These are phyloP conservation scores for Magnusiomyces clavatus DNA, from an alignment of 1,139 yeast species.

Conservation along the genomic window DNA sequence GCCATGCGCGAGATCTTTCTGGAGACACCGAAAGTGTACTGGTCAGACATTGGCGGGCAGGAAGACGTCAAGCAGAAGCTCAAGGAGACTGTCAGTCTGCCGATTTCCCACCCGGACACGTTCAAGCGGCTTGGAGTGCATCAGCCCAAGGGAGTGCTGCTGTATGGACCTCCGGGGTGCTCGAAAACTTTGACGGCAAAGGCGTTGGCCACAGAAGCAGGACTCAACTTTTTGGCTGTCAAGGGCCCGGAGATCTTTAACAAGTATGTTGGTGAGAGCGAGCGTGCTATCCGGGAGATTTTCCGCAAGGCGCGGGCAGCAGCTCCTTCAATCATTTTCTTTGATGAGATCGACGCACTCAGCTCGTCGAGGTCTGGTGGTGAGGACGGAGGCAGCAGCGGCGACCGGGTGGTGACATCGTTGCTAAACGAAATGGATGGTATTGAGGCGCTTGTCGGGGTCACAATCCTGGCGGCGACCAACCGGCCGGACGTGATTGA, in stretches of 20 bases:
- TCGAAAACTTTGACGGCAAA: conserved; percentile 91
- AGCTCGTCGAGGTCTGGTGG: conserved; percentile 65
- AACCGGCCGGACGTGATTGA: conserved; percentile 91
- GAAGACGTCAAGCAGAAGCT: conserved; percentile 69
- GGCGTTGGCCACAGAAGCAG: conserved; percentile 92
- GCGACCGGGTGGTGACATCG: conserved; percentile 81
- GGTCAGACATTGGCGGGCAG: conserved; percentile 97
- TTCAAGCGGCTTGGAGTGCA: conserved; percentile 70
- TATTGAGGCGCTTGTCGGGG: conserved; percentile 88
- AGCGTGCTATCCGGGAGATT: conserved; percentile 78
- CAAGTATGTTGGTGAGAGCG: conserved; percentile 93
- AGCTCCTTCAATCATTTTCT: conserved; percentile 83
- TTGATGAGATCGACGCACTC: conserved; percentile 92
- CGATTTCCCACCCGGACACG: conserved; percentile 73
- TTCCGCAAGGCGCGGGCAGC: conserved; percentile 91
- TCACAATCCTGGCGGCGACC: conserved; percentile 89
- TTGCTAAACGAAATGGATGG: conserved; percentile 92
- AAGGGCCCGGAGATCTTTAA: conserved; percentile 94
- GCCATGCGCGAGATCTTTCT: conserved; percentile 94
- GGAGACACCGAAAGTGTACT: conserved; percentile 87
- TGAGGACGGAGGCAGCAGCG: conserved; percentile 57
- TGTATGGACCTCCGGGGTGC: conserved; percentile 97
- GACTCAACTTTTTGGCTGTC: conserved; percentile 83
- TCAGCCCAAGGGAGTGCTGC: conserved; percentile 85
- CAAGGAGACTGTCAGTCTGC: conserved; percentile 85